Conservation (phyloP, 2,329 filamentous ascomycete species). For the Cladophialophora bantiana region DNA sequence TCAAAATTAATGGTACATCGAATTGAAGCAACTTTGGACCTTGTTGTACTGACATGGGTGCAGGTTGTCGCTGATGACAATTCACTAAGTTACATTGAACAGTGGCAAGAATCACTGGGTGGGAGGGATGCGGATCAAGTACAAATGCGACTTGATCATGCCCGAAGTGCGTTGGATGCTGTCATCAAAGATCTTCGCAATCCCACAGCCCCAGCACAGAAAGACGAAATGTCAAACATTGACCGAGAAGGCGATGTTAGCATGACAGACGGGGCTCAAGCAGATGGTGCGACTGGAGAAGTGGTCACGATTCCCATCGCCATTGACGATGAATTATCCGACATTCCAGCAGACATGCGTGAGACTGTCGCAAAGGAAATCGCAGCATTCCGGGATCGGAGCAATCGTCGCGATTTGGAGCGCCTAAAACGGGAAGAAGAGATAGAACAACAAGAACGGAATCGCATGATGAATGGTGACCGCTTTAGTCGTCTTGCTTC, state of each 20-base stretch:
- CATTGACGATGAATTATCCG: slow-evolving; percentile 89
- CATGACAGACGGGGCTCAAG: slow-evolving; percentile 66
- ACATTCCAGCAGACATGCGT: slow-evolving; percentile 95
- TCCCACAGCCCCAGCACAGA: slow-evolving; percentile 61
- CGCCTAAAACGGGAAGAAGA: slow-evolving; percentile 88
- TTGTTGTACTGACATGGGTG: slow-evolving; percentile 37
- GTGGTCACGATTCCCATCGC: slow-evolving; percentile 89
- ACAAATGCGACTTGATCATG: slow-evolving; percentile 73
- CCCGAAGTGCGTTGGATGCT: slow-evolving; percentile 70
- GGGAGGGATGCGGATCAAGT: slow-evolving; percentile 68
- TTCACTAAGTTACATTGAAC: slow-evolving; percentile 83
- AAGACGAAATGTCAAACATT: slow-evolving; percentile 53
- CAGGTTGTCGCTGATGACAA: slow-evolving; percentile 77
- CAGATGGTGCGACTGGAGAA: slow-evolving; percentile 59
- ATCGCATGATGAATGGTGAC: slow-evolving; percentile 66
- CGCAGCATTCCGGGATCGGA: slow-evolving; percentile 89
- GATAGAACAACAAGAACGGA: slow-evolving; percentile 83
- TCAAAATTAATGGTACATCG: slow-evolving; percentile 68
- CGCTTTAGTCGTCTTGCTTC: slow-evolving; percentile 74
- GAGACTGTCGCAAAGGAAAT: slow-evolving; percentile 95
- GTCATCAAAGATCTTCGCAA: slow-evolving; percentile 76
- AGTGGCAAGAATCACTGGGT: slow-evolving; percentile 72
- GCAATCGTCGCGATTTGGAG: slow-evolving; percentile 86
- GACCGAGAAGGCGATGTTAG: slow-evolving; percentile 71
- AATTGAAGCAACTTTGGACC: neutral